phyloP scores from a whole-genome alignment of 164 flowering plant genomes.

The Vitis rotundifolia region DNA sequence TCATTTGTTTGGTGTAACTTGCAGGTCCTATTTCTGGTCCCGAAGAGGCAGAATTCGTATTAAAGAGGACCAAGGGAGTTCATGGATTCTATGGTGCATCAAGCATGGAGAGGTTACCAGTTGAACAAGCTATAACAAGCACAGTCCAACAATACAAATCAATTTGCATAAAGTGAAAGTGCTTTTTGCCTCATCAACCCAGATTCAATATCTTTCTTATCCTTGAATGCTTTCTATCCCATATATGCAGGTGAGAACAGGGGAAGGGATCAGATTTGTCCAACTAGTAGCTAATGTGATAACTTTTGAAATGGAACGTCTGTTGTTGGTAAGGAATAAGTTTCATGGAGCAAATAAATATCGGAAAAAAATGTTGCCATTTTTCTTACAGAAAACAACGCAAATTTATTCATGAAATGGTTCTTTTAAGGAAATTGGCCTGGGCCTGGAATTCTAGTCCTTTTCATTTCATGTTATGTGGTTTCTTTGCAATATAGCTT shows the following conservation, averaged over 20 bases:
- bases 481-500: background rate
- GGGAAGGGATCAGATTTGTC: too few relatives aligned
- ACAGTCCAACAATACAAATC: conserved; percentile 76
- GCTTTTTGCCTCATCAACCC: conserved; percentile 1
- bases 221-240: too few relatives aligned
- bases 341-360: background rate
- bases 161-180: conserved; percentile 47
- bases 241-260: too few relatives aligned
- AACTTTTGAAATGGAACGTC: background rate
- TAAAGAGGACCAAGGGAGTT: conserved; percentile 77
- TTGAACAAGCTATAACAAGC: conserved; percentile 82
- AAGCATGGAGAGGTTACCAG: conserved; percentile 95
- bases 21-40: conserved; percentile 96
- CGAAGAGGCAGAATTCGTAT: conserved; percentile 70
- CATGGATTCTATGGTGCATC: conserved; percentile 98
- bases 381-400: too few relatives aligned
- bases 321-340: background rate
- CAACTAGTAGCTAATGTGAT: too few relatives aligned
- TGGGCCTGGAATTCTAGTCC: background rate
- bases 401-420: background rate
- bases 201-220: background rate
- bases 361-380: background rate
- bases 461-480: background rate
- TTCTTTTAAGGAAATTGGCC: background rate
- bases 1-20: conserved; percentile 18